Evolutionary conservation across 2,329 filamentous ascomycete genomes (phyloP).

Genomic region (Verticillium zaregamsianum): DNA sequence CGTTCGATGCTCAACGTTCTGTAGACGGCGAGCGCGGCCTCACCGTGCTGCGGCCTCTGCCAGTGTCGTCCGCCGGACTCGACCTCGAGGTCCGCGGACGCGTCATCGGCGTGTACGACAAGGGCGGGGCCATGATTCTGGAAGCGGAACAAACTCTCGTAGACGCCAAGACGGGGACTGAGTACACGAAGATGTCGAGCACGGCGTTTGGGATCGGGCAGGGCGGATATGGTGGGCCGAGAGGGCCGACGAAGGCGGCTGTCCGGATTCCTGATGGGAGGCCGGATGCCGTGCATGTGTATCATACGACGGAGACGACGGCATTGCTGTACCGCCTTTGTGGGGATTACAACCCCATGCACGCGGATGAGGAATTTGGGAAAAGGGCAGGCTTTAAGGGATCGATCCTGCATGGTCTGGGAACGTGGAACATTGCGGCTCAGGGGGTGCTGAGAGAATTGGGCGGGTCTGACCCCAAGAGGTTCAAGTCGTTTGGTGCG

Average conservation of each 20-base stretch:
- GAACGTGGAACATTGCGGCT: conserved; percentile 43
- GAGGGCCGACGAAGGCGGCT: conserved; percentile 28
- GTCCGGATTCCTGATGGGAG: conserved; percentile 25
- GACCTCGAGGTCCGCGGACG: conserved; percentile 34
- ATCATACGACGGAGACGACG: conserved; percentile 32
- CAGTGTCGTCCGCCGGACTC: conserved; percentile 27
- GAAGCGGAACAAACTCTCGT: conserved; percentile 34
- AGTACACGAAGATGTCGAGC: conserved; percentile 32
- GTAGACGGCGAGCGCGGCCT: conserved; percentile 38
- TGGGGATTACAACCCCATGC: conserved; percentile 45
- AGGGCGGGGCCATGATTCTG: conserved; percentile 35
- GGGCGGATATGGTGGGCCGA: conserved; percentile 38
- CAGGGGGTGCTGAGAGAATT: conserved; percentile 35
- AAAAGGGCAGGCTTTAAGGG: conserved; percentile 38
- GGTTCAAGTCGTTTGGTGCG: conserved; percentile 37
- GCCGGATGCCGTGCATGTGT: conserved; percentile 32
- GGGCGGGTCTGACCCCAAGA: conserved; percentile 32
- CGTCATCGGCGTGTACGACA: conserved; percentile 41
- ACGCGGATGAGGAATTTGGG: conserved; percentile 37
- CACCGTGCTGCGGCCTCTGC: conserved; percentile 30
- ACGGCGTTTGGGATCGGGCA: conserved; percentile 40
- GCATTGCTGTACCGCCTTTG: conserved; percentile 39
- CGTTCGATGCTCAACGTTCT: conserved; percentile 33
- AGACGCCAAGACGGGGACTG: conserved; percentile 30
- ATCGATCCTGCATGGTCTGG: conserved; percentile 40